phyloP scores from a whole-genome alignment of 2,329 filamentous ascomycete species.

The Colletotrichum melonis region DNA sequence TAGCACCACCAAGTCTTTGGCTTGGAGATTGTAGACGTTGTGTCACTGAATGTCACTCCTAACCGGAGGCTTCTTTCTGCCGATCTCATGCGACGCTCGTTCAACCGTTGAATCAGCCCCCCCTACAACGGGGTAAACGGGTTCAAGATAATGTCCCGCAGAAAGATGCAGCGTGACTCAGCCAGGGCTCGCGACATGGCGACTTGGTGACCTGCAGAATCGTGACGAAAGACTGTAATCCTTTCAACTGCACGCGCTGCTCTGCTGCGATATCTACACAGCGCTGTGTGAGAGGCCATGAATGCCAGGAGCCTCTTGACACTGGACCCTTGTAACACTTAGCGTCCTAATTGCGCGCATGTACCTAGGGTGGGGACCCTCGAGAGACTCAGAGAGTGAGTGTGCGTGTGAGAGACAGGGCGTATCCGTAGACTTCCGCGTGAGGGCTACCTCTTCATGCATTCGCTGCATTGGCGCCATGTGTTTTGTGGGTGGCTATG shows the following conservation, averaged over 20 bases:
- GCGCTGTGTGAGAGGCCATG: not conserved
- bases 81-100: not conserved
- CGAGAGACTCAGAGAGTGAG: not conserved
- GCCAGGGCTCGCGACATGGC: not conserved
- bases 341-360: conserved; percentile 5
- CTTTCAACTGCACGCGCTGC: not conserved
- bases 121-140: not conserved
- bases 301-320: conserved; percentile 17
- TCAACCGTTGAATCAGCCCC: not conserved
- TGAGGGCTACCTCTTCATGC: conserved; percentile 6
- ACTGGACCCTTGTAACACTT: conserved; percentile 6
- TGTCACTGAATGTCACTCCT: not conserved
- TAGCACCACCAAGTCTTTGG: not conserved
- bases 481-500: conserved; percentile 12
- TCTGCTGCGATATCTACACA: not conserved
- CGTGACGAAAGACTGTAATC: not conserved
- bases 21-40: not conserved
- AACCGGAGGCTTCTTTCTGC: not conserved
- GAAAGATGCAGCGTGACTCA: not conserved
- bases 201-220: not conserved
- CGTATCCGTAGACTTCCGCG: not conserved
- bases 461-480: conserved; percentile 16
- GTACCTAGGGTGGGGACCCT: not conserved
- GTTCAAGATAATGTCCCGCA: not conserved
- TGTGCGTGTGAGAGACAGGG: no score